A percentile compares a stretch with the other conserved stretches of the same genome.
These are phyloP conservation scores for Russula abietina DNA, from an alignment of 768 basidiomycete species.

Conservation along the genomic window DNA sequence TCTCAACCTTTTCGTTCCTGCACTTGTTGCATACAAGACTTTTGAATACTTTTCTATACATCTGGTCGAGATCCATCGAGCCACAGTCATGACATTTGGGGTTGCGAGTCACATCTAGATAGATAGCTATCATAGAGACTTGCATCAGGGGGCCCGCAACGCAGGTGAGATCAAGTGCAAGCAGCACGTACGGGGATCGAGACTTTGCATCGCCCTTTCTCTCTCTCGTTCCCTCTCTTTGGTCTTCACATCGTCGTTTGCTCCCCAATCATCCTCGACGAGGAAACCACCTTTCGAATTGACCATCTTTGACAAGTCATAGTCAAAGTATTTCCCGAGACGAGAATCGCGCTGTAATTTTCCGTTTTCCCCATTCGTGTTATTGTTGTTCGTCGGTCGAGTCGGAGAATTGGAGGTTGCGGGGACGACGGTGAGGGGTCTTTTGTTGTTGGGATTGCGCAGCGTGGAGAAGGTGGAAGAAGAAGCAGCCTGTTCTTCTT, in stretches of 20 bases:
- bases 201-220: conserved; percentile 65
- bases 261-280: conserved; percentile 79
- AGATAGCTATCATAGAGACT: conserved; percentile 52
- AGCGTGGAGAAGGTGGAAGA: conserved; percentile 50
- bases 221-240: conserved; percentile 80
- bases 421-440: conserved; percentile 54
- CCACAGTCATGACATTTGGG: conserved; percentile 84
- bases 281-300: conserved; percentile 96
- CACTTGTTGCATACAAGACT: conserved; percentile 85
- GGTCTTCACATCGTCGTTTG: conserved; percentile 64
- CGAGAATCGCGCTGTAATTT: conserved; percentile 67
- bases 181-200: conserved; percentile 59
- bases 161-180: neutral
- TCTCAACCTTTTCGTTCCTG: conserved; percentile 85
- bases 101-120: conserved; percentile 64
- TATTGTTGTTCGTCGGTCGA: conserved; percentile 29
- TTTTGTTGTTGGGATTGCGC: conserved; percentile 66
- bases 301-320: conserved; percentile 94
- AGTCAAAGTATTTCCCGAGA: conserved; percentile 91
- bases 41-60: conserved; percentile 74
- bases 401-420: conserved; percentile 60
- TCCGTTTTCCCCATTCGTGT: conserved; percentile 40
- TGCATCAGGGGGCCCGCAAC: neutral
- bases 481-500: conserved; percentile 43
- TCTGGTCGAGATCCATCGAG: conserved; percentile 83